Conservation (phyloP, 2,329 filamentous ascomycete genomes). For the Cytospora leucostoma region DNA sequence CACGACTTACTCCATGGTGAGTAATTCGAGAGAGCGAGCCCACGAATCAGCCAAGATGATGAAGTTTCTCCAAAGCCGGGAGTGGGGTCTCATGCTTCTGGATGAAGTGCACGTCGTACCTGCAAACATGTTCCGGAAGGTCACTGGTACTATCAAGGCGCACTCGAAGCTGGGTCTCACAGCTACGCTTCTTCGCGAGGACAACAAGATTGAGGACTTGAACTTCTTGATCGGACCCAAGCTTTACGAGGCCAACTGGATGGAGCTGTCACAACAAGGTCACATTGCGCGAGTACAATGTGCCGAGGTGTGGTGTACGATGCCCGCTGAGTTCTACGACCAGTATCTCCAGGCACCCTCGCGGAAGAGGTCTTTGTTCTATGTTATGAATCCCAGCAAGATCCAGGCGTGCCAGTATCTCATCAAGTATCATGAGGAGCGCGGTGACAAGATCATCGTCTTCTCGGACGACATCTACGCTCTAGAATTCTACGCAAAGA, state of each 20-base stretch:
- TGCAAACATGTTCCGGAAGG: constrained; percentile 92
- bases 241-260: constrained; percentile 98
- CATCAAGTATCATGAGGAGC: constrained; percentile 95
- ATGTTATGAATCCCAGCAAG: constrained; percentile 97
- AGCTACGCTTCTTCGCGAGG: constrained; percentile 89
- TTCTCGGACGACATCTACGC: constrained; percentile 98
- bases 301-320: constrained; percentile 98
- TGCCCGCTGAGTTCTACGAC: constrained; percentile 97
- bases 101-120: constrained; percentile 98
- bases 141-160: constrained; percentile 89
- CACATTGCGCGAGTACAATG: constrained; percentile 97
- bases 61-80: constrained; percentile 83
- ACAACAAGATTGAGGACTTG: constrained; percentile 96
- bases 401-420: constrained; percentile 97
- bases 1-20: constrained; percentile 99
- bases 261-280: constrained; percentile 94
- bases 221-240: constrained; percentile 98
- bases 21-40: constrained; percentile 80
- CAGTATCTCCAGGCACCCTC: constrained; percentile 78
- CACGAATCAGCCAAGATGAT: constrained; percentile 97
- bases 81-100: constrained; percentile 97
- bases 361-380: constrained; percentile 59
- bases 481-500: constrained; percentile 79
- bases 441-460: constrained; percentile 97
- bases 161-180: constrained; percentile 95